Base-by-base conservation (phyloP, 441 rosid species). In the Viola pubescens region DNA sequence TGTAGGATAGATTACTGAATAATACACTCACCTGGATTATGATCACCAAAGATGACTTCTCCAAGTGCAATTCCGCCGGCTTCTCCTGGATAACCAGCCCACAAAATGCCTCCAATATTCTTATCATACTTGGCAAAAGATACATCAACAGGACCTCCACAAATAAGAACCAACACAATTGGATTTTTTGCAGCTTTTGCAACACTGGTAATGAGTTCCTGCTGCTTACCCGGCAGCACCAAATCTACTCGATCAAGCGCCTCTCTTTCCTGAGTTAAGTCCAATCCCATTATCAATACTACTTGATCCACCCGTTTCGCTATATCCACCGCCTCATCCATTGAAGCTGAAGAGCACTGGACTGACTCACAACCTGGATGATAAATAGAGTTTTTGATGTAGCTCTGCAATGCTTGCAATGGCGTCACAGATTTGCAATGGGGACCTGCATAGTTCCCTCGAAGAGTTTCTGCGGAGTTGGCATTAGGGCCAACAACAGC, bases 41-140 rank as follows among this genome's bases (percentile, higher is more conserved):
- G 74, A 0, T 76, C 59, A 13, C 97, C 98, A 42, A 77, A 91
- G 64, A 92, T 70, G 1, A 89, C 69, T 71, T 92, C 97, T 4
- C 90, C 97, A 7, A 92, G 79, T 39, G 98, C 98, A 0, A 70
- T 64, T 4, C 97, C 98, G 0, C 98, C 98, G 42, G 82, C 86
- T 53, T 92, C 94, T 54, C 98, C 98, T 0, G 96, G 97, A 64
- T 92, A 92, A 40, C 98, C 98, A 59, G 90, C 98, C 98, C 98
- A 92, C 37, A 92, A 12, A 61, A 92, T 85, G 14, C 89, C 80
- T 10, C 69, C 56, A 43, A 92, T 71, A 0, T 69, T 77, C 3
- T 71, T 73, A 55, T 85, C 73, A 4, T 74, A 63, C 69, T 82
- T 77, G 0, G 94, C 88, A 7, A 92, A 84, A 6, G 94, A 70